These are phyloP conservation scores for Penicillium sp. DNA, from an alignment of 2,329 filamentous ascomycete species.

Conservation along the genomic window DNA sequence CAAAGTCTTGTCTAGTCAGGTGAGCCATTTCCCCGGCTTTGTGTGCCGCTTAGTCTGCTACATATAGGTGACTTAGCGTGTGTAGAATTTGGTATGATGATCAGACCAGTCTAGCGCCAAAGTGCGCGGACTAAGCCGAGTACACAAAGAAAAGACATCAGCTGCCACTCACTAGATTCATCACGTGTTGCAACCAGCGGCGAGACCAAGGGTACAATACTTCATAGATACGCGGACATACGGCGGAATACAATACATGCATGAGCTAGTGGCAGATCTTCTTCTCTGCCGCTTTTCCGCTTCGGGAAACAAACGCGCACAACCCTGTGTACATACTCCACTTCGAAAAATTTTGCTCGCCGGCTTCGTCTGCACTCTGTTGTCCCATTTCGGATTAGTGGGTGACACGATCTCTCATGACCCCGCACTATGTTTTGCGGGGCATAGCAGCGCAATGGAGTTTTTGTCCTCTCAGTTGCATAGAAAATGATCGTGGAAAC, in stretches of 20 bases:
- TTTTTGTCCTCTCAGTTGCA: background rate
- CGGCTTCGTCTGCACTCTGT: constrained; percentile 10
- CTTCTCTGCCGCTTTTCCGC: constrained; percentile 18
- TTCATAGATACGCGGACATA: background rate
- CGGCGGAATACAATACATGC: background rate
- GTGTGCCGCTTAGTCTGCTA: background rate
- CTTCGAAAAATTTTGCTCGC: constrained; percentile 11
- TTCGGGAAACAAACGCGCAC: constrained; percentile 19
- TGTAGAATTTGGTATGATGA: background rate
- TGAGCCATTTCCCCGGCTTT: constrained; percentile 7
- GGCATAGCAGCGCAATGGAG: constrained; percentile 6
- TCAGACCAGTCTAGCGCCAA: background rate
- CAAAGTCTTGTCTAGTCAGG: constrained; percentile 12
- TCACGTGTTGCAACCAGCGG: constrained; percentile 30
- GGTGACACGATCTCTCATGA: background rate
- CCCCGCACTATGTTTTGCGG: constrained; percentile 31
- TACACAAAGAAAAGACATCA: background rate
- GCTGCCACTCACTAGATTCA: constrained; percentile 16
- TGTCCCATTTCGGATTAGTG: constrained; percentile 14
- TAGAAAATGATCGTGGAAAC: background rate
- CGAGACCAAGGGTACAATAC: constrained; percentile 3
- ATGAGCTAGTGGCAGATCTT: constrained; percentile 15
- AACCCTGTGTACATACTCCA: constrained; percentile 20
- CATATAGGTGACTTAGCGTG: background rate
- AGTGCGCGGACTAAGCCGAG: background rate